Percentiles rank a stretch among this genome's conserved stretches.
phyloP scores from a whole-genome alignment of 1,139 yeast genomes.

The Yamadazyma trypodendri region DNA sequence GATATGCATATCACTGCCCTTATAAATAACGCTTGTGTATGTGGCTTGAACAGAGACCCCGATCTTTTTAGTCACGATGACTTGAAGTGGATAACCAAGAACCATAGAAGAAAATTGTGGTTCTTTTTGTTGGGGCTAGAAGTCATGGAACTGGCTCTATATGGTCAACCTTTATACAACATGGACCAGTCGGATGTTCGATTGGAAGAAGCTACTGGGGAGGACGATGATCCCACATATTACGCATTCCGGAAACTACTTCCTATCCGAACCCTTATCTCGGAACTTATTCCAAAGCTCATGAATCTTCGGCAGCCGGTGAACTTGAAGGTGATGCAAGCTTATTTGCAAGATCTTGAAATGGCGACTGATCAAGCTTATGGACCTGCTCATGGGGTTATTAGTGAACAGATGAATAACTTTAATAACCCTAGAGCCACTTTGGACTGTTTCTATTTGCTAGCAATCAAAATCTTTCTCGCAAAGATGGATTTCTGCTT shows the following conservation, averaged over 20 bases:
- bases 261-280: conserved; percentile 2
- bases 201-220: conserved; percentile 11
- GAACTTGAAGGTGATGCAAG: neutral
- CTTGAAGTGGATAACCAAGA: conserved; percentile 27
- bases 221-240: conserved; percentile 1
- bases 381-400: neutral
- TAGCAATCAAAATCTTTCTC: conserved; percentile 18
- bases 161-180: conserved; percentile 10
- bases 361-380: neutral
- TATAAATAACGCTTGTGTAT: conserved; percentile 46
- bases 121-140: conserved; percentile 12
- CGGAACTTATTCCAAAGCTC: neutral
- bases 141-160: conserved; percentile 12
- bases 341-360: neutral
- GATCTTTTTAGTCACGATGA: conserved; percentile 26
- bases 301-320: conserved; percentile 1
- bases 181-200: conserved; percentile 10
- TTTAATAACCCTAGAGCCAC: neutral
- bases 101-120: conserved; percentile 51
- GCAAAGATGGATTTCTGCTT: conserved; percentile 24
- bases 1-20: conserved; percentile 18
- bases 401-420: neutral
- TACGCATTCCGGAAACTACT: conserved; percentile 4
- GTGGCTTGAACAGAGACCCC: conserved; percentile 57
- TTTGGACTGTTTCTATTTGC: conserved; percentile 2